Evolutionary conservation across 2,329 filamentous ascomycete species (phyloP).

Genomic region (Lachnellula hyalina): DNA sequence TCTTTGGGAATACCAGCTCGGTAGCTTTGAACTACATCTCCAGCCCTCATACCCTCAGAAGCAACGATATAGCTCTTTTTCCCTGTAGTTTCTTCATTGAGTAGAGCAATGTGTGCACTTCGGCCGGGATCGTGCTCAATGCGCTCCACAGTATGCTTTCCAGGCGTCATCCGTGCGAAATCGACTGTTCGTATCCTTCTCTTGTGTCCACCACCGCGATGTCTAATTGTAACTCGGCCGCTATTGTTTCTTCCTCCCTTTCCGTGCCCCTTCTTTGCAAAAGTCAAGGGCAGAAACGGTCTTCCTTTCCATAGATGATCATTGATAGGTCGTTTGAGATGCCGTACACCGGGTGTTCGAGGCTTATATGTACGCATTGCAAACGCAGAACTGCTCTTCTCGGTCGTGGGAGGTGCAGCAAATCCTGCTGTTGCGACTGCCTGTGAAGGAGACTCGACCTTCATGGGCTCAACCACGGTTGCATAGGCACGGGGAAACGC

Average conservation of each 20-base stretch:
- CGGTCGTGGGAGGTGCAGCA: constrained; percentile 39
- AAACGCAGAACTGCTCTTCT: constrained; percentile 34
- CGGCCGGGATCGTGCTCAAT: constrained; percentile 96
- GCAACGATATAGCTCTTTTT: constrained; percentile 88
- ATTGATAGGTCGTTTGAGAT: constrained; percentile 88
- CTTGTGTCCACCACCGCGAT: constrained; percentile 89
- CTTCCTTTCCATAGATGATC: constrained; percentile 96
- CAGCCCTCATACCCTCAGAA: constrained; percentile 87
- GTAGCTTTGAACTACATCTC: constrained; percentile 90
- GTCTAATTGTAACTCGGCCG: constrained; percentile 80
- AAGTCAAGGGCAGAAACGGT: constrained; percentile 76
- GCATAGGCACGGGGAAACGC: constrained; percentile 47
- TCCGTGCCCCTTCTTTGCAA: constrained; percentile 84
- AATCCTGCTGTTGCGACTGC: constrained; percentile 35
- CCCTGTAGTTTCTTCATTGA: constrained; percentile 69
- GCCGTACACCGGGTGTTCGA: constrained; percentile 84
- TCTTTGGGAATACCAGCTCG: constrained; percentile 82
- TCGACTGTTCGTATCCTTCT: constrained; percentile 88
- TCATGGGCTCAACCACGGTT: constrained; percentile 36
- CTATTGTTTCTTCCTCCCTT: constrained; percentile 90
- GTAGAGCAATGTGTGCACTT: constrained; percentile 84
- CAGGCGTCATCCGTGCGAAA: constrained; percentile 72
- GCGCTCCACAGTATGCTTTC: constrained; percentile 82
- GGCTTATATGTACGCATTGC: constrained; percentile 82
- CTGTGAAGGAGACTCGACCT: constrained; percentile 32